phyloP scores from a whole-genome alignment of 768 basidiomycete species.

The Tubosaeta brunneosetosa region DNA sequence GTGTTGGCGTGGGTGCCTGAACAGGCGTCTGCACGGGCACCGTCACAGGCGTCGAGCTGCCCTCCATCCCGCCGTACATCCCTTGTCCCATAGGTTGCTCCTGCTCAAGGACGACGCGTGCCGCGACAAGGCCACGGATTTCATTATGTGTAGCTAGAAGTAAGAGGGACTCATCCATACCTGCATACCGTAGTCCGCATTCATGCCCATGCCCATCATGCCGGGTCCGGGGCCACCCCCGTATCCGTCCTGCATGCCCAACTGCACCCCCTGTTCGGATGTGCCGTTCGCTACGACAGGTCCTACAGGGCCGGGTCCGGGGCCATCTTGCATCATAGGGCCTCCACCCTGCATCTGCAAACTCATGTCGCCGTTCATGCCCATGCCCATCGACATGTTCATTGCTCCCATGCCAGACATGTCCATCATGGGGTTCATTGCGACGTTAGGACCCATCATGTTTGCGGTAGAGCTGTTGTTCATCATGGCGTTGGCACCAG shows the following conservation, averaged over 20 bases:
- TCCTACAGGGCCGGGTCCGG: slow-evolving; percentile 29
- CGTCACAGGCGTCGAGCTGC: slow-evolving; percentile 45
- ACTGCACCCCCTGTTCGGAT: slow-evolving; percentile 36
- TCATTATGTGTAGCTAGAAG: slow-evolving; percentile 33
- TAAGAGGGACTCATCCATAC: slow-evolving; percentile 41
- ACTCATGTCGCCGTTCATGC: slow-evolving; percentile 64
- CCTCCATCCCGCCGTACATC: slow-evolving; percentile 66
- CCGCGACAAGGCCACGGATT: slow-evolving; percentile 31
- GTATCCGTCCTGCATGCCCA: slow-evolving; percentile 40
- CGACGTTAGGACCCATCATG: slow-evolving; percentile 49
- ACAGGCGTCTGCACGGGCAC: slow-evolving; percentile 34
- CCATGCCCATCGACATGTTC: slow-evolving; percentile 52
- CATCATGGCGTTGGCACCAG: slow-evolving; percentile 76
- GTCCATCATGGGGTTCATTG: slow-evolving; percentile 74
- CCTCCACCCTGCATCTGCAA: slow-evolving; percentile 46
- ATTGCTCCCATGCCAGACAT: slow-evolving; percentile 62
- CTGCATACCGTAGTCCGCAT: slow-evolving; percentile 70
- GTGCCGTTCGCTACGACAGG: slow-evolving; percentile 36
- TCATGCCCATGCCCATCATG: slow-evolving; percentile 72
- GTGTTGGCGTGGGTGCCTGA: slow-evolving; percentile 29
- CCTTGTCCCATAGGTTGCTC: slow-evolving; percentile 63
- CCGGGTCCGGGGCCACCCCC: slow-evolving; percentile 42
- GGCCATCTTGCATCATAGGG: slow-evolving; percentile 53
- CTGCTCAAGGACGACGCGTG: slow-evolving; percentile 34
- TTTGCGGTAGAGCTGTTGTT: slow-evolving; percentile 47